Percentiles rank a stretch among this genome's conserved stretches.
Conservation (phyloP, 2,329 filamentous ascomycete genomes). For the Drechslerella coelobrocha region DNA sequence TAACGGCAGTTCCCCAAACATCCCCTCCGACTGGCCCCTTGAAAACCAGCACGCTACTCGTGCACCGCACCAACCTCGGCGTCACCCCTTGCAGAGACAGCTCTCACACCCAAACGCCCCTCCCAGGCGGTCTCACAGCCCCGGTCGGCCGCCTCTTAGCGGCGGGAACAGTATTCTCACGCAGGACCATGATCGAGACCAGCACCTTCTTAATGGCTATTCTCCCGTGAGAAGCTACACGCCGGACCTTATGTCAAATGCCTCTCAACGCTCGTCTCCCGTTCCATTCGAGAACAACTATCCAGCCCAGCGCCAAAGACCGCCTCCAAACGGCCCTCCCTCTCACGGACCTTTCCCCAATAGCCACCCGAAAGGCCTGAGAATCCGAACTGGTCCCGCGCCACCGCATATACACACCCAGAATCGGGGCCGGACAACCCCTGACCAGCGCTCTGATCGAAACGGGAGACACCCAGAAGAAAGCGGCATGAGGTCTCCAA, state of each 20-base stretch:
- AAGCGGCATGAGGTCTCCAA: conserved; percentile 45
- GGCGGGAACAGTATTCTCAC: conserved; percentile 10
- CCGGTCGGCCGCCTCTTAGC: conserved; percentile 37
- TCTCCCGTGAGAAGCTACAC: conserved; percentile 38
- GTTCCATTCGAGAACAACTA: conserved; percentile 38
- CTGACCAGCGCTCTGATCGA: conserved; percentile 42
- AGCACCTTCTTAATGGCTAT: conserved; percentile 15
- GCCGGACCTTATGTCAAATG: conserved; percentile 42
- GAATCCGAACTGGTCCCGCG: conserved; percentile 49
- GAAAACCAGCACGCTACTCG: conserved; percentile 15
- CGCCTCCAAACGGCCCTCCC: conserved; percentile 44
- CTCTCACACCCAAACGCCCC: conserved; percentile 44
- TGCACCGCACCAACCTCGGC: conserved; percentile 21
- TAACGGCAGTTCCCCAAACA: conserved; percentile 14
- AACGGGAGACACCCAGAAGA: conserved; percentile 44
- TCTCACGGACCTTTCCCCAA: conserved; percentile 44
- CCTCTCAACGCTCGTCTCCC: conserved; percentile 40
- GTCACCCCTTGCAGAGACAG: conserved; percentile 40
- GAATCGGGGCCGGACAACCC: conserved; percentile 35
- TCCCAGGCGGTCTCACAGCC: conserved; percentile 36
- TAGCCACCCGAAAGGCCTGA: conserved; percentile 42
- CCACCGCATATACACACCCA: conserved; percentile 44
- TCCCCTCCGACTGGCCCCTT: conserved; percentile 45
- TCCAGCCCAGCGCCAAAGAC: conserved; percentile 24
- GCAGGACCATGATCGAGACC: conserved; percentile 20